These are phyloP conservation scores for Galeopsis tetrahit DNA, from an alignment of 257 asterid species.

Conservation along the genomic window DNA sequence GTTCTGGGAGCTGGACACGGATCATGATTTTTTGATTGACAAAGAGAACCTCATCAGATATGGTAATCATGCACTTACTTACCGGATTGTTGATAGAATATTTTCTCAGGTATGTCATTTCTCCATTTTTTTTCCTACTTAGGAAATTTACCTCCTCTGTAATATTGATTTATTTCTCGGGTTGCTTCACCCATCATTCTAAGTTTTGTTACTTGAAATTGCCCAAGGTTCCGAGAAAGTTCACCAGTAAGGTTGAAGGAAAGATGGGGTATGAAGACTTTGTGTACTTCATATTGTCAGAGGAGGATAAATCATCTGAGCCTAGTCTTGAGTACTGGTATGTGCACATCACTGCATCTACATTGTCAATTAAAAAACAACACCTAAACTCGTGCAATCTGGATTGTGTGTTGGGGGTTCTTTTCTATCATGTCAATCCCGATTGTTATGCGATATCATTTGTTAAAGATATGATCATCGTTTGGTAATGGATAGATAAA, in stretches of 20 bases:
- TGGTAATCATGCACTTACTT: conserved; percentile 98
- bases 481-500: conserved; percentile 19
- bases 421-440: conserved; percentile 5
- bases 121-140: conserved; percentile 31
- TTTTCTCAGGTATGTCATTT: conserved; percentile 91
- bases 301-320: conserved; percentile 97
- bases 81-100: conserved; percentile 97
- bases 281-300: conserved; percentile 94
- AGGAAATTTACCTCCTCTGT: conserved; percentile 32
- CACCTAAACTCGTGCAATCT: conserved; percentile 11
- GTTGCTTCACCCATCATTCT: conserved; percentile 27
- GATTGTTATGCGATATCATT: conserved; percentile 16
- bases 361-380: conserved; percentile 23
- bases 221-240: conserved; percentile 90
- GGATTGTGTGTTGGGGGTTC: not conserved
- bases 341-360: conserved; percentile 30
- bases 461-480: conserved; percentile 20
- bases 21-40: conserved; percentile 97
- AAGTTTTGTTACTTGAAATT: conserved; percentile 36
- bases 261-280: conserved; percentile 99
- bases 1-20: conserved; percentile 99
- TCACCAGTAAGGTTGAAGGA: conserved; percentile 98
- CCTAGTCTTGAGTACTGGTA: conserved; percentile 98
- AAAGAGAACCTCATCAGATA: conserved; percentile 97
- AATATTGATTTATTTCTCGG: conserved; percentile 25